Evolutionary conservation across 1,284 basidiomycete genomes (phyloP).

Genomic region (Kalmanozyma brasiliensis): DNA sequence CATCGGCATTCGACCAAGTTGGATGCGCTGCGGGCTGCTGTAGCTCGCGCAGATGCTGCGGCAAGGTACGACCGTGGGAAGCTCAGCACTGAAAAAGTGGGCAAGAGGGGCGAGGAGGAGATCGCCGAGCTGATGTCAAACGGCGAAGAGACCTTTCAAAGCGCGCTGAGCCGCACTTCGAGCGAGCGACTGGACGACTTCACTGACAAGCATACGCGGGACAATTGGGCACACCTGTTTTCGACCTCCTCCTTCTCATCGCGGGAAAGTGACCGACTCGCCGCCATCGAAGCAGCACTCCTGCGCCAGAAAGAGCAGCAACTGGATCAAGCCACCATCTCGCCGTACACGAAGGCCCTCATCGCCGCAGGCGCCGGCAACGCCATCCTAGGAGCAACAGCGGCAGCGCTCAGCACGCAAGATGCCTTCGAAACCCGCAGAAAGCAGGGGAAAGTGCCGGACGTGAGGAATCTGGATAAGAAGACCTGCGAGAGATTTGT

Average conservation of each 20-base stretch:
- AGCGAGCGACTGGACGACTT: background rate
- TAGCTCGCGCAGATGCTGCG: no score
- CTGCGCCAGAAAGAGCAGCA: slow-evolving; percentile 12
- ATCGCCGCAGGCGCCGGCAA: background rate
- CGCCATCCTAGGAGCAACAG: background rate
- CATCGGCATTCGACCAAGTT: no score
- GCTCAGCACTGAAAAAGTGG: no score
- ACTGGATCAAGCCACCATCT: slow-evolving; percentile 1
- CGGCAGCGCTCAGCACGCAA: slow-evolving; percentile 13
- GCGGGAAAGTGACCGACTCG: slow-evolving; percentile 2
- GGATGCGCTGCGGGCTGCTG: background rate
- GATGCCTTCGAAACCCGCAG: slow-evolving; percentile 7
- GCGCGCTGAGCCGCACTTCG: no score
- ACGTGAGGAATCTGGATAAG: slow-evolving; percentile 5
- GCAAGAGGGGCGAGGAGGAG: no score
- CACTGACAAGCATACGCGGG: background rate
- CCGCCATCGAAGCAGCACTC: slow-evolving; percentile 3
- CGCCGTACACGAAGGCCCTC: slow-evolving; percentile 5
- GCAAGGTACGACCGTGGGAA: no score
- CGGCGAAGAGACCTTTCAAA: background rate
- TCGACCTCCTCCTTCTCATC: no score
- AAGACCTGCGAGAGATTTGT: slow-evolving; percentile 4
- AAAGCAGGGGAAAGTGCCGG: background rate
- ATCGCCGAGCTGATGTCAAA: background rate
- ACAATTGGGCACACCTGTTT: no score